Base-by-base conservation (phyloP, 2,329 filamentous ascomycete genomes). In the Myotisia sp. region DNA sequence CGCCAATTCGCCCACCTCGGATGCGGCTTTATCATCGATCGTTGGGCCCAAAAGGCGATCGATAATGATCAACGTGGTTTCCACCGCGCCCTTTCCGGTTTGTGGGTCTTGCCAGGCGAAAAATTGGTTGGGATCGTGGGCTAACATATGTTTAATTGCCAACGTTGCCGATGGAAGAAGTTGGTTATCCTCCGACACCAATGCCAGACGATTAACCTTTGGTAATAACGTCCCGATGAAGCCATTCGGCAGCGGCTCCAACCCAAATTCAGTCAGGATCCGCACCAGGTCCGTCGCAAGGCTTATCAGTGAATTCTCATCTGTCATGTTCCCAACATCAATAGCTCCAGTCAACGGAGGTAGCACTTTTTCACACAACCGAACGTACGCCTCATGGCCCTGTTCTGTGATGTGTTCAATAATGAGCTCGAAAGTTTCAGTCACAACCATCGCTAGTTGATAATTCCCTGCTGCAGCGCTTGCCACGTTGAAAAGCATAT, bases 1-100 rank as follows among this genome's bases (percentile, higher is more conserved):
- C 3, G 90, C 90, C 43, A 98, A 71, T 10, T 85, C 84, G 45
- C 90, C 90, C 27, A 98, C 86, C 60, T 98, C 87, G n/a, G 85
- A 83, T 4, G 87, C 90, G 12, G 85, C 82, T 48, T 87, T 84
- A 49, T 98, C 90, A 48, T 92, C 81, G n/a, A 95, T 78, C 1
- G 70, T 61, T 1, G 82, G 79, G 3, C 81, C 78, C 19, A 98
- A 70, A 3, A 98, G 70, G 30, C 87, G 81, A 54, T 94, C 90
- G 42, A 98, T 84, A 46, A 98, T 90, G 43, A 84, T 74, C 30
- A 98, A 70, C 38, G 84, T 83, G 19, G 92, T 77, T 55, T 95
- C 86, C 7, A 94, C 69, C 10, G 87, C 87, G 23, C 75, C 80
- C 47, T 84, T 83, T 26, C 81, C 80, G 28, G 69, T 73, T 44